Percentiles rank a stretch among this genome's conserved stretches.
Conservation (phyloP, 108 stramenopile species). For the Ochromonas danica region DNA sequence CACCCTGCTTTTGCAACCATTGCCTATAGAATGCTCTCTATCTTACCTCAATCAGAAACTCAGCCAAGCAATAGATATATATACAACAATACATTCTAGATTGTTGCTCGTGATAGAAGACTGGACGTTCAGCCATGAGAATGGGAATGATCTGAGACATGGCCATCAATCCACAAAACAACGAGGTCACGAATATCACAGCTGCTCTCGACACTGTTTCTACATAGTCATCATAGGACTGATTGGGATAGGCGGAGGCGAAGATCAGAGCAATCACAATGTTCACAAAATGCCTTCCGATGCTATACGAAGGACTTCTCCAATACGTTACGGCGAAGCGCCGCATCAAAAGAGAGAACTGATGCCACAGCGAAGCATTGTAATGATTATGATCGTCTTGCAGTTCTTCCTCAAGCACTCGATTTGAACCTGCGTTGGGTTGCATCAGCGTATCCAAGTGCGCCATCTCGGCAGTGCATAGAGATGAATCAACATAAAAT, state of each 20-base stretch:
- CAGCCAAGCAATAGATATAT: background rate
- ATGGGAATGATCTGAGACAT: no score
- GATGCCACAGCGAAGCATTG: background rate
- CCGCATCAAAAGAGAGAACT: background rate
- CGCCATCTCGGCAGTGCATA: background rate
- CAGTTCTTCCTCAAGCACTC: background rate
- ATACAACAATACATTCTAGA: no score
- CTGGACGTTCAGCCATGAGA: no score
- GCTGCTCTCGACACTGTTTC: no score
- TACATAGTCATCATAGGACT: no score
- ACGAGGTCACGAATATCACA: no score
- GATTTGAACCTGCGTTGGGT: background rate
- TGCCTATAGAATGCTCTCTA: no score
- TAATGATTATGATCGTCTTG: background rate
- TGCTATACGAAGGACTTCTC: background rate
- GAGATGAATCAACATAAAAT: background rate
- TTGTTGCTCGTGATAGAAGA: no score
- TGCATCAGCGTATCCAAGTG: background rate
- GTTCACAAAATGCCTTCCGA: background rate
- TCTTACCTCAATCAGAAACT: background rate
- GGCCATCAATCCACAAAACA: no score
- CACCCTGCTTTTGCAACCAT: no score
- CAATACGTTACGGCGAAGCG: slow-evolving; percentile 1
- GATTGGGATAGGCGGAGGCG: no score
- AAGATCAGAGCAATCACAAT: no score